Conservation (phyloP, 2,329 filamentous ascomycete species). For the Paraconiothyrium brasiliense region DNA sequence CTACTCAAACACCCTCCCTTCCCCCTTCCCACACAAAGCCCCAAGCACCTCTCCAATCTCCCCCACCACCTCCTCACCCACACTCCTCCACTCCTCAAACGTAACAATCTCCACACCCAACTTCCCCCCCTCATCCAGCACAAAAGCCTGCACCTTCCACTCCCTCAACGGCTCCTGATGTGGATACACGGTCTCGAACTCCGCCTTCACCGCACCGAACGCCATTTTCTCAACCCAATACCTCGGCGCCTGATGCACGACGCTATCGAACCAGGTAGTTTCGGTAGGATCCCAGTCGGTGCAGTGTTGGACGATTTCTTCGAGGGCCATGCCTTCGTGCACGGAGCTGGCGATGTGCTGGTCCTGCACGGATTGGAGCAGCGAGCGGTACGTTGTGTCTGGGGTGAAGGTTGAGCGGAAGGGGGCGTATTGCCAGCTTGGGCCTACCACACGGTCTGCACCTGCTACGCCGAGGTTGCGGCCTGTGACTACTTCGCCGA, state of each 20-base stretch:
- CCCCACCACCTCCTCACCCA: constrained; percentile 62
- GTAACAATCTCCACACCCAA: constrained; percentile 69
- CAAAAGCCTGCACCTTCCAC: constrained; percentile 71
- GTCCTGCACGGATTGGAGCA: constrained; percentile 47
- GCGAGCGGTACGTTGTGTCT: constrained; percentile 53
- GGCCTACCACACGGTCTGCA: constrained; percentile 68
- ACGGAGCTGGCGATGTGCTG: constrained; percentile 45
- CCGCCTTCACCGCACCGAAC: constrained; percentile 49
- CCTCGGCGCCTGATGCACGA: constrained; percentile 51
- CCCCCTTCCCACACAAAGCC: constrained; percentile 31
- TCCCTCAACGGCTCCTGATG: constrained; percentile 49
- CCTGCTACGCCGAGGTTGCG: constrained; percentile 66
- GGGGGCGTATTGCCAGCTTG: constrained; percentile 74
- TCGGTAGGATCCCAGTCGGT: constrained; percentile 41
- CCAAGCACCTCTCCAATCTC: constrained; percentile 47
- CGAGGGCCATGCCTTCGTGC: constrained; percentile 50
- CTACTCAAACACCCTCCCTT: constrained; percentile 31
- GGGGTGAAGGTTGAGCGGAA: constrained; percentile 66
- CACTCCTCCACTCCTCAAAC: constrained; percentile 63
- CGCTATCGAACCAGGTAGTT: constrained; percentile 47
- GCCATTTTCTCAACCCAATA: constrained; percentile 67
- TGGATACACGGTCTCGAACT: constrained; percentile 67
- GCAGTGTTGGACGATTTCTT: constrained; percentile 46
- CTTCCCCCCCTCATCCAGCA: constrained; percentile 58
- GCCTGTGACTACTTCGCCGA: constrained; percentile 73